Base-by-base conservation (phyloP, 306 rosid species). In the Rosa lucieae region DNA sequence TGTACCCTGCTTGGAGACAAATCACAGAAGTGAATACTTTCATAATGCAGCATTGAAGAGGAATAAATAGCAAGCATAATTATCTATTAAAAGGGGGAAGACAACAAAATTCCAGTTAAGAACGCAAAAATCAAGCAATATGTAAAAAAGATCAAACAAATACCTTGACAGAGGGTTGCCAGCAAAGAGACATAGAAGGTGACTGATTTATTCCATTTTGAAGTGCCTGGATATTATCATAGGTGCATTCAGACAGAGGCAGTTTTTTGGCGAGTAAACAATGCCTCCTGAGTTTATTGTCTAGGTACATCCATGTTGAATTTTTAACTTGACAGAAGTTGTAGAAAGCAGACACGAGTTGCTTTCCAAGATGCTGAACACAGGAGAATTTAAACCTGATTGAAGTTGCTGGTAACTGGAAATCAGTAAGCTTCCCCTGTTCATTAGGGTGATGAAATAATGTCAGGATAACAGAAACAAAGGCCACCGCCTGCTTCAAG, bases 161-260 rank as follows among this genome's bases (percentile, higher is more conserved):
- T 85, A 96, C 99, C 99, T 96, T 86, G 67, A 80, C 70, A 79
- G 85, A 78, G 51, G 87, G 66, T 75, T 81, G 79, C 81, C 43
- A 75, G 10, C 73, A 69, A 63, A 67, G 55, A 47, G 91, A 76
- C 47, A 87, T 51, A 49, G 53, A 10, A 43, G 88, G 74, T 35
- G 78, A 82, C 80, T 77, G 86, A 63, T 68, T 84, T 55, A 81
- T 56, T 69, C 90, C 90, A 67, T 84, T 88, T 85, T 91, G 94
- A 85, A 96, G 89, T 73, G 85, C 89, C 83, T 87, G 89, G 79
- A 96, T 86, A 86, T 93, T 93, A 85, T 91, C 97, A 65, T 89
- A 93, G 35, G 99, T 90, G 90, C 99, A 96, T 86, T 96, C 97
- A 76, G 92, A 82, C 70, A 84, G 81, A 82, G 88, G 88, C 32